Evolutionary conservation across 441 rosid genomes (phyloP).

Genomic region (Populus tomentosa): DNA sequence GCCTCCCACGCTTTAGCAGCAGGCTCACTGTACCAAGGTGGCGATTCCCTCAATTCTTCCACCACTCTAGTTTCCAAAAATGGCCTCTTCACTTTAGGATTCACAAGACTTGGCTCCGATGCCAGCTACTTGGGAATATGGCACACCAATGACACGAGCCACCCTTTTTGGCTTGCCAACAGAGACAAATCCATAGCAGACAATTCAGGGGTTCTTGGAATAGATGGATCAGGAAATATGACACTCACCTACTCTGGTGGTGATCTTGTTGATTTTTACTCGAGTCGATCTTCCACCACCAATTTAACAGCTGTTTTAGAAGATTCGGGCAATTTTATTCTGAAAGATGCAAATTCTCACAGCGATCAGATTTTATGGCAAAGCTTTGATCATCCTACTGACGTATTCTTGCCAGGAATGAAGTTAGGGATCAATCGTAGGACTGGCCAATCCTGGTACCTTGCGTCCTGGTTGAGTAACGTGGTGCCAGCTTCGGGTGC

Average conservation of each 20-base stretch:
- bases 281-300: background rate
- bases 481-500: constrained; percentile 17
- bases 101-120: too few species aligned
- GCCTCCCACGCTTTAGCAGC: too few species aligned
- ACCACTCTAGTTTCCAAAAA: too few species aligned
- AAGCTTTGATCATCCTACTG: constrained; percentile 38
- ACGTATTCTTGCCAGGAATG: constrained; percentile 35
- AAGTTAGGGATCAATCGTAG: constrained; percentile 23
- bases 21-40: too few species aligned
- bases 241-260: constrained; percentile 6
- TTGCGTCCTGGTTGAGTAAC: constrained; percentile 21
- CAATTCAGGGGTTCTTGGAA: constrained; percentile 9
- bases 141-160: background rate
- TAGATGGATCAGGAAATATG: constrained; percentile 23
- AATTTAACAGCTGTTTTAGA: constrained; percentile 11
- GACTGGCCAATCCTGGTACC: constrained; percentile 11
- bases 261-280: background rate
- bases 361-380: constrained; percentile 23
- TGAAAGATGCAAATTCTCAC: background rate
- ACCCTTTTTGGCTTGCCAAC: constrained; percentile 36
- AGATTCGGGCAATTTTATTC: constrained; percentile 12
- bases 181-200: constrained; percentile 13
- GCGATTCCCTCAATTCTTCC: too few species aligned
- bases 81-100: too few species aligned
- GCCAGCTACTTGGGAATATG: constrained; percentile 15